Conservation (phyloP, 148 eudicot genomes). For the Mesembryanthemum crystallinum region DNA sequence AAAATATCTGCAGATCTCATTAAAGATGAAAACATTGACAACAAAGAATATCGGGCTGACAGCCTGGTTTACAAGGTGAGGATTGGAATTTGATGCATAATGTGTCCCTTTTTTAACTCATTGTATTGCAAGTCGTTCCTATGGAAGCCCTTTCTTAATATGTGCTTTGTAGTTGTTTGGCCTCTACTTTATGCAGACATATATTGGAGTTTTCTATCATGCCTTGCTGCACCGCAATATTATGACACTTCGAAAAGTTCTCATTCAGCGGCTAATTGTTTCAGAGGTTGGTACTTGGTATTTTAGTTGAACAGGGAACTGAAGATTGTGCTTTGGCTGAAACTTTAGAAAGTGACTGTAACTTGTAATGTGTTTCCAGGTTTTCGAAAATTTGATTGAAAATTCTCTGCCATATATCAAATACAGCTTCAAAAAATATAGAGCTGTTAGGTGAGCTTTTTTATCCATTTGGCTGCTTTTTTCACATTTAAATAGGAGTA, state of each 20-base stretch:
- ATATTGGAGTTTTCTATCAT: slow-evolving; percentile 91
- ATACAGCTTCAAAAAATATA: slow-evolving; percentile 70
- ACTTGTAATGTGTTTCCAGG: slow-evolving; percentile 38
- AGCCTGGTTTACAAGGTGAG: slow-evolving; percentile 92
- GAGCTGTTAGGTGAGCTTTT: slow-evolving; percentile 62
- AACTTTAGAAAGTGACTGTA: slow-evolving; percentile 6
- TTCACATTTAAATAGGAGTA: slow-evolving; percentile 1
- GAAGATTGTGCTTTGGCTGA: neutral
- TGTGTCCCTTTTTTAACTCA: neutral
- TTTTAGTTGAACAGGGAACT: neutral
- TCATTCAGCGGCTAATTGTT: slow-evolving; percentile 80
- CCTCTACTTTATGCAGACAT: slow-evolving; percentile 93
- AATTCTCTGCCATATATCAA: slow-evolving; percentile 75
- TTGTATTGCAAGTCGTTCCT: slow-evolving; percentile 1
- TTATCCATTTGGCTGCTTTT: neutral
- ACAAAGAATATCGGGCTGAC: slow-evolving; percentile 68
- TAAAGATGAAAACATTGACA: slow-evolving; percentile 60
- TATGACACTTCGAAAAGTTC: slow-evolving; percentile 77
- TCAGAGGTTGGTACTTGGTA: slow-evolving; percentile 64
- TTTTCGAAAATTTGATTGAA: slow-evolving; percentile 77
- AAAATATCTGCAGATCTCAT: slow-evolving; percentile 77
- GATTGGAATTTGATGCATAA: neutral
- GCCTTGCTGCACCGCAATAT: slow-evolving; percentile 83
- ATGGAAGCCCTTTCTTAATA: slow-evolving; percentile 7
- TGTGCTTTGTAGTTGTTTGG: slow-evolving; percentile 71